Conservation (phyloP, 2,329 filamentous ascomycete genomes). For the Aspergillus sp. region DNA sequence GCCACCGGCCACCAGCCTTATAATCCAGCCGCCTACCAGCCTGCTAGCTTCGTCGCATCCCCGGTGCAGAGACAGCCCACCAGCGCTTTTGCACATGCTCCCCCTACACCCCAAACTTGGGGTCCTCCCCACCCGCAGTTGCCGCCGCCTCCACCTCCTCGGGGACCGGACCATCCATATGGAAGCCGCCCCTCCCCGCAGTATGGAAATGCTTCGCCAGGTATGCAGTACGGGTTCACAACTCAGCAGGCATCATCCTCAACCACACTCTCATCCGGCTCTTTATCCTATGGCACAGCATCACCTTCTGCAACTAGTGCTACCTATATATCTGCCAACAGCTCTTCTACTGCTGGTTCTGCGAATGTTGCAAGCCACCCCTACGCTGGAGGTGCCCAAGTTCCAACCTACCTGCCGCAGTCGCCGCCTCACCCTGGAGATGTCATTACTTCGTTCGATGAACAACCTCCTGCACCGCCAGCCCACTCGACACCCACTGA, state of each 20-base stretch:
- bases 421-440: conserved; percentile 27
- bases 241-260: conserved; percentile 27
- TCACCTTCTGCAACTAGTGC: conserved; percentile 23
- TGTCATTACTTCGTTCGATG: conserved; percentile 22
- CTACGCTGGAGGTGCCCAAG: conserved; percentile 27
- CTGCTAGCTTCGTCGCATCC: conserved; percentile 34
- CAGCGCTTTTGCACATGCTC: conserved; percentile 31
- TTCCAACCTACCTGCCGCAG: conserved; percentile 26
- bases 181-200: conserved; percentile 36
- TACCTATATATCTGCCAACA: conserved; percentile 26
- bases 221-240: conserved; percentile 30
- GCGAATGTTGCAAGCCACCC: conserved; percentile 20
- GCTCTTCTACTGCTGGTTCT: conserved; percentile 19
- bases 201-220: conserved; percentile 27
- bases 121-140: conserved; percentile 28
- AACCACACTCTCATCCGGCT: conserved; percentile 25
- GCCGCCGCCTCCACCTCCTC: conserved; percentile 41
- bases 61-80: conserved; percentile 37
- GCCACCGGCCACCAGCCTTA: conserved; percentile 45
- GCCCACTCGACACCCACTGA: conserved; percentile 31
- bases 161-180: conserved; percentile 41
- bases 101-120: conserved; percentile 36
- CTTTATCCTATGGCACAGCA: conserved; percentile 32
- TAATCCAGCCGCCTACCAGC: conserved; percentile 53
- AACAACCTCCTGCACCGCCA: conserved; percentile 38